These are phyloP conservation scores for Mycena albidolilacea DNA, from an alignment of 768 basidiomycete species.

Conservation along the genomic window DNA sequence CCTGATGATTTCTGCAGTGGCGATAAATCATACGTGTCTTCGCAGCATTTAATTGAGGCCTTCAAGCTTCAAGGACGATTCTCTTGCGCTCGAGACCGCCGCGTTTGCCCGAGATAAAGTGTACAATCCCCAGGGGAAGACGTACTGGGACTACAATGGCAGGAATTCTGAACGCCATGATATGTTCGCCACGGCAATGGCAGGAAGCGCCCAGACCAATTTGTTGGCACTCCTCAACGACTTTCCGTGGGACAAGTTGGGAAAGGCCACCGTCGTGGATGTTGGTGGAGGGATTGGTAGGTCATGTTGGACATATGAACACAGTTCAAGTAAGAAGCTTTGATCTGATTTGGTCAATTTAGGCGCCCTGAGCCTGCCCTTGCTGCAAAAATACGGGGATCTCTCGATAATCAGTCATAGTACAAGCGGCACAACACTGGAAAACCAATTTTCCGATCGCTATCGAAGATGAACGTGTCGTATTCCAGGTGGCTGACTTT, in stretches of 20 bases:
- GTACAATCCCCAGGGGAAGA: not conserved
- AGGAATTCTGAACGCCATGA: not conserved
- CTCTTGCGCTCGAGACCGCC: not conserved
- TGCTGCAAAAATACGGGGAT: not conserved
- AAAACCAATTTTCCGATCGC: not conserved
- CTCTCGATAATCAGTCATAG: conserved; percentile 2
- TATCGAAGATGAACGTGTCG: conserved; percentile 1
- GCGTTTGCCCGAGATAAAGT: not conserved
- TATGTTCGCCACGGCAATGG: not conserved
- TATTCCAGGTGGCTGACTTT: conserved; percentile 16
- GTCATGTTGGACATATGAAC: not conserved
- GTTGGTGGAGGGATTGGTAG: not conserved
- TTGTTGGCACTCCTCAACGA: not conserved
- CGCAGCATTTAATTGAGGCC: not conserved
- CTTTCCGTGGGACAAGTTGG: not conserved
- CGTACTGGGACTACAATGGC: conserved; percentile 1
- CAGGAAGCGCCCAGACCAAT: not conserved
- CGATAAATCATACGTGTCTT: not conserved
- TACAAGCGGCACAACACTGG: not conserved
- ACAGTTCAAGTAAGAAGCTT: not conserved
- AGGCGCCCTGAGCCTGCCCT: not conserved
- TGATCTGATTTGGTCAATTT: not conserved
- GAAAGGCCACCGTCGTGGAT: not conserved
- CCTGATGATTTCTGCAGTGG: not conserved
- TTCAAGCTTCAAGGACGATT: not conserved